Base-by-base conservation (phyloP, 2,329 filamentous ascomycete genomes). In the Colletotrichum shisoi region DNA sequence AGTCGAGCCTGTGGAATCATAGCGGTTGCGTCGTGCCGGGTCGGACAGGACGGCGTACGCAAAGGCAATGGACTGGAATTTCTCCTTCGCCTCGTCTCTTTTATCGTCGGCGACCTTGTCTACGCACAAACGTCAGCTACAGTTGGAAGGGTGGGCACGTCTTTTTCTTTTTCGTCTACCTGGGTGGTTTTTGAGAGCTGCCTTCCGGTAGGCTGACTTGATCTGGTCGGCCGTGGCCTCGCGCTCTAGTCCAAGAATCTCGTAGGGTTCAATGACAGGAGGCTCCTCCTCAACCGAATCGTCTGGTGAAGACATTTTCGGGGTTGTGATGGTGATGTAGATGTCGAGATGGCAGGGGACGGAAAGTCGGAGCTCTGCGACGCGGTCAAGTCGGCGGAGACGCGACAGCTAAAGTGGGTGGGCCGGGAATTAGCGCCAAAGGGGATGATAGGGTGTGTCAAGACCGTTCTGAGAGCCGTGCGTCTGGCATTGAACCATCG, bases 1-100 rank as follows among this genome's bases (percentile, higher is more conserved):
- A 0, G 94, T 98, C 63, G 91, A 95, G 62, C 95, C 95, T 0
- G 94, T 98, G 60, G 86, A 84, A 76, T 99, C 94, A 81, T 97
- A 99, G 67, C 92, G 91, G 72, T 89, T 88, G 71, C 95, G 91
- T 60, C 95, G 88, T 21, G 84, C 83, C 24, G 90, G 84, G 72
- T 97, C 92, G 39, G 92, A 97, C 42, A 99, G 91, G 57, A 99
- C 87, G 40, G 93, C 94, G 75, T 98, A 97, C 59, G 95, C 94
- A 74, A 97, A 94, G 27, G 94, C 94, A 72, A 99, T 89, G 72
- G 91, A 84, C 79, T 99, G 95, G 77, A 99, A 99, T 61, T 86
- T 90, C 68, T 84, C 83, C 72, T 97, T 90, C 2, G 95, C 94
- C 48, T 85, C 81, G 31, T 89, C 84, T 74, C 92, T 93, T 59